These are phyloP conservation scores for Aphanomyces cochlioides DNA, from an alignment of 352 stramenopile species.

Conservation along the genomic window DNA sequence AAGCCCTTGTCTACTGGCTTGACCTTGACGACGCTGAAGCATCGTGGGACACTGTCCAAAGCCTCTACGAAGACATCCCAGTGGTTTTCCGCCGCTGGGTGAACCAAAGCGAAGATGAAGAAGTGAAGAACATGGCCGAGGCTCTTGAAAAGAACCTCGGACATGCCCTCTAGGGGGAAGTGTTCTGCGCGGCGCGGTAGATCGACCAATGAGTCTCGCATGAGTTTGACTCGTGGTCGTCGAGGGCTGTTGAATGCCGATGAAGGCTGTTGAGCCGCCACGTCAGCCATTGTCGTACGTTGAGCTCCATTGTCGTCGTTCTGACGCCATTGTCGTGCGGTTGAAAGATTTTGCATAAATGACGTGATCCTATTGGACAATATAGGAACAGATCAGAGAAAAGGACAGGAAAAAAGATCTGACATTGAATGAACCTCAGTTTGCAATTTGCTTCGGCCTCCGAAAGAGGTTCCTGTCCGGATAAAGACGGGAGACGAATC, in stretches of 20 bases:
- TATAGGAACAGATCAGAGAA: neutral
- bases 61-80: conserved; percentile 20
- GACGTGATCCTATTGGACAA: neutral
- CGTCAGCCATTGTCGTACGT: too few species aligned
- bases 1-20: conserved; percentile 17
- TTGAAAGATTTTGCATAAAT: neutral
- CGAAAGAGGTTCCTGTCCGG: neutral
- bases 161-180: neutral
- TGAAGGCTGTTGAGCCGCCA: neutral
- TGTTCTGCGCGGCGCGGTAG: neutral
- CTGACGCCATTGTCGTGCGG: too few species aligned
- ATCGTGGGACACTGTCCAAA: neutral
- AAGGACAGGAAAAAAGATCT: neutral
- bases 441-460: conserved; percentile 9
- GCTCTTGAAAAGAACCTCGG: neutral
- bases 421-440: neutral
- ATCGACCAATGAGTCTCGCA: neutral
- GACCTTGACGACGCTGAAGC: conserved; percentile 1
- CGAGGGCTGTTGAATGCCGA: too few species aligned
- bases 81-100: neutral
- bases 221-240: neutral
- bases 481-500: too few species aligned
- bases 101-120: neutral
- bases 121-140: neutral
- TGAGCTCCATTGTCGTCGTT: too few species aligned